phyloP scores from a whole-genome alignment of 2,329 filamentous ascomycete species.

The Knufia petricola region DNA sequence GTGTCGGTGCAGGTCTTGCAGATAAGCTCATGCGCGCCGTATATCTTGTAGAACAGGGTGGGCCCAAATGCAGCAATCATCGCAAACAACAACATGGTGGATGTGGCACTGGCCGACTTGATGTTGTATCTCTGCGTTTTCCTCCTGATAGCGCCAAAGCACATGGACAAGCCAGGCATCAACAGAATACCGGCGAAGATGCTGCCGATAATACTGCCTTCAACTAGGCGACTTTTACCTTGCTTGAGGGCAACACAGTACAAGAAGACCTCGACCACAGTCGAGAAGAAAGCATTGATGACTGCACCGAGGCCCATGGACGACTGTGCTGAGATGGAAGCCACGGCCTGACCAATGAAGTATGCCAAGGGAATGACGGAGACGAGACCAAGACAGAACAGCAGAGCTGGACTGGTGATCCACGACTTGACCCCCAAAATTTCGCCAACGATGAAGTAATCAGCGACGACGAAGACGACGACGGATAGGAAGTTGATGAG shows the following conservation, averaged over 20 bases:
- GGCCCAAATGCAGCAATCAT: slow-evolving; percentile 92
- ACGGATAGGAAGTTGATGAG: slow-evolving; percentile 92
- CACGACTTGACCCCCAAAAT: slow-evolving; percentile 59
- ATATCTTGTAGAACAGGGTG: slow-evolving; percentile 96
- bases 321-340: slow-evolving; percentile 95
- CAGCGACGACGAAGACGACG: slow-evolving; percentile 88
- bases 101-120: slow-evolving; percentile 88
- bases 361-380: slow-evolving; percentile 96
- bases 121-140: slow-evolving; percentile 99
- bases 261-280: slow-evolving; percentile 91
- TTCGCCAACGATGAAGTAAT: slow-evolving; percentile 71
- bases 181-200: slow-evolving; percentile 96
- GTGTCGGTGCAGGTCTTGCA: slow-evolving; percentile 58
- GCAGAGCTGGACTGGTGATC: slow-evolving; percentile 72
- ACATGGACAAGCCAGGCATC: slow-evolving; percentile 92
- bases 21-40: slow-evolving; percentile 91
- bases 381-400: slow-evolving; percentile 73
- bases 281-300: slow-evolving; percentile 97
- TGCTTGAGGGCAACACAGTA: slow-evolving; percentile 91
- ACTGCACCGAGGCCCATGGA: slow-evolving; percentile 97
- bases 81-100: slow-evolving; percentile 94
- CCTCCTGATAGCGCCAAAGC: slow-evolving; percentile 91
- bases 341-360: slow-evolving; percentile 96
- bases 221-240: slow-evolving; percentile 85
- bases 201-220: slow-evolving; percentile 94